phyloP scores from a whole-genome alignment of 176 grass and related monocot genomes.

The Oryza officinalis region DNA sequence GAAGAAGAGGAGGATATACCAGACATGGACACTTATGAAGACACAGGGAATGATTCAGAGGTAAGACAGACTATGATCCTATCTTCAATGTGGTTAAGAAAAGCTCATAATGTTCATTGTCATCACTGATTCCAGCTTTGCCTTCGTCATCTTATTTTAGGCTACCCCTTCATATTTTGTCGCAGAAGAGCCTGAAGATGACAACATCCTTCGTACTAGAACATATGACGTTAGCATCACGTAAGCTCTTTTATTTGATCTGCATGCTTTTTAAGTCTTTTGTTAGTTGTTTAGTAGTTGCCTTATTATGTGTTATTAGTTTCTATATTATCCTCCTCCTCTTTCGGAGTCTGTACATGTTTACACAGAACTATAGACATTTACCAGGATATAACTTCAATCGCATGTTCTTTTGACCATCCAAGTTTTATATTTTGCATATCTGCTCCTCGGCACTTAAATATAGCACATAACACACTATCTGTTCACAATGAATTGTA shows the following conservation, averaged over 20 bases:
- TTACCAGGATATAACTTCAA: neutral
- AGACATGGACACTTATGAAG: constrained; percentile 82
- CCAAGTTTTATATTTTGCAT: neutral
- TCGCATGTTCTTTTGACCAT: neutral
- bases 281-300: constrained; percentile 1
- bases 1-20: constrained; percentile 94
- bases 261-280: constrained; percentile 20
- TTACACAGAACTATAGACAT: neutral
- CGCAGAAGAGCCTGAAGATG: constrained; percentile 84
- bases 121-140: constrained; percentile 23
- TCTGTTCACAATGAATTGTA: neutral
- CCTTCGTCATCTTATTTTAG: constrained; percentile 48
- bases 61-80: constrained; percentile 22
- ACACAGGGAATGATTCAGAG: constrained; percentile 67
- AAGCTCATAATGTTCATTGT: constrained; percentile 19
- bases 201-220: constrained; percentile 91
- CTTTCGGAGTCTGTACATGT: neutral
- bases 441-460: neutral
- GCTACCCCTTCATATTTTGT: constrained; percentile 76
- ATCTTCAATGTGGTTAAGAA: constrained; percentile 12
- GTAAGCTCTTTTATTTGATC: constrained; percentile 52
- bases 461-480: neutral
- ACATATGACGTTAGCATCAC: constrained; percentile 98
- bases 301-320: constrained; percentile 12
- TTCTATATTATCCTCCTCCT: neutral